These are phyloP conservation scores for Pistacia atlantica DNA, from an alignment of 345 rosid genomes.

Conservation along the genomic window DNA sequence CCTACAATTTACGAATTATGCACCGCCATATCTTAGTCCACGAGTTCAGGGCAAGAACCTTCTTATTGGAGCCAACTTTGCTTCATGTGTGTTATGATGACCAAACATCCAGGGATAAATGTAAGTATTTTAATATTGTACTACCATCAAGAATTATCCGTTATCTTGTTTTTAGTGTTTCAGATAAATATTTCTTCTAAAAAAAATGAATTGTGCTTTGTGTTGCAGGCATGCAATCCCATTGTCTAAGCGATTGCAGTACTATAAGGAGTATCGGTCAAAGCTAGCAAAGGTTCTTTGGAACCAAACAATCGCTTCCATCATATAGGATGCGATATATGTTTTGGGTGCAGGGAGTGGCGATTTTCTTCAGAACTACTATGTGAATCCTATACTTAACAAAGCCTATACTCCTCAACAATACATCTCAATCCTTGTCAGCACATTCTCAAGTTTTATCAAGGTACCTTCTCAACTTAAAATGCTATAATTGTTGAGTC, in stretches of 20 bases:
- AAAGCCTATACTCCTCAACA: constrained; percentile 62
- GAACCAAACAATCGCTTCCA: constrained; percentile 56
- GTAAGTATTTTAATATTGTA: constrained; percentile 27
- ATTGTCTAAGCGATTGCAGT: no score
- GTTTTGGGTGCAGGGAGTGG: constrained; percentile 81
- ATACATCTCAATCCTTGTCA: constrained; percentile 62
- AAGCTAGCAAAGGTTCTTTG: constrained; percentile 31
- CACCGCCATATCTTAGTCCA: constrained; percentile 88
- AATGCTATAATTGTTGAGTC: background rate
- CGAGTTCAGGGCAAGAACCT: constrained; percentile 71
- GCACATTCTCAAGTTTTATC: constrained; percentile 54
- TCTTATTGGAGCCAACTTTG: constrained; percentile 47
- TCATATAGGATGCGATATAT: constrained; percentile 64
- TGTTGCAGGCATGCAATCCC: constrained; percentile 44
- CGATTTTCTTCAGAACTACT: constrained; percentile 89
- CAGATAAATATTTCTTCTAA: background rate
- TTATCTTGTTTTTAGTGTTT: background rate
- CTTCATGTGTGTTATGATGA: constrained; percentile 92
- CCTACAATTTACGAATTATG: constrained; percentile 71
- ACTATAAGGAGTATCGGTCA: no score
- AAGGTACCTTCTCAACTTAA: constrained; percentile 35
- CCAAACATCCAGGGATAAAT: constrained; percentile 56
- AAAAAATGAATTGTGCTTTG: background rate
- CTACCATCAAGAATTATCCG: no score
- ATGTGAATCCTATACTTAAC: constrained; percentile 71